These are phyloP conservation scores for Avena sativa DNA, from an alignment of 176 grass and related monocot genomes.

Conservation along the genomic window DNA sequence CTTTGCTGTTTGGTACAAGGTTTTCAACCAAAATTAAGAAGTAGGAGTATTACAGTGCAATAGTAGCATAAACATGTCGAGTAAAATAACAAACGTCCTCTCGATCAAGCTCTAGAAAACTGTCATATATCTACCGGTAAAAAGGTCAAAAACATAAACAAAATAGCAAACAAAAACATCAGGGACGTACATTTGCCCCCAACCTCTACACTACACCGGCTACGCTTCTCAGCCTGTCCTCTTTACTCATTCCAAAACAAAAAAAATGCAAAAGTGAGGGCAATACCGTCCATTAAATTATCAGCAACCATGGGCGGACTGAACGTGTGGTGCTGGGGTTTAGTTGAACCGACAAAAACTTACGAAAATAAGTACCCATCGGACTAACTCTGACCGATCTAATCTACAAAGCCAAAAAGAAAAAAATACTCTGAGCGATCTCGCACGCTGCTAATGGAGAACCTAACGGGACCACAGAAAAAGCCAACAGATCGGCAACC, in stretches of 20 bases:
- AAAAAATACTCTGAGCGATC: background rate
- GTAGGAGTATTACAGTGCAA: too few species aligned
- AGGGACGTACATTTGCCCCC: too few species aligned
- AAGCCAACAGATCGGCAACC: background rate
- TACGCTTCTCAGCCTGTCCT: background rate
- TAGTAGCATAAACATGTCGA: too few species aligned
- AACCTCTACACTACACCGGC: background rate
- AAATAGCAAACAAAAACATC: too few species aligned
- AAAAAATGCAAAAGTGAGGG: background rate
- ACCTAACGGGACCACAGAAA: background rate
- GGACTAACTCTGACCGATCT: background rate
- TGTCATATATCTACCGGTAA: too few species aligned
- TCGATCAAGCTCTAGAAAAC: too few species aligned
- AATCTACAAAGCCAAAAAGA: background rate
- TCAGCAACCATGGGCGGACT: background rate
- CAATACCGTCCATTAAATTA: background rate
- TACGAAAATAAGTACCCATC: too few species aligned
- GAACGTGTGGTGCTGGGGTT: background rate
- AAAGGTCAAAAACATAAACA: too few species aligned
- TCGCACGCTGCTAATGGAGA: background rate
- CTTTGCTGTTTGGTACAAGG: background rate
- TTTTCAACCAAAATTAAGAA: background rate
- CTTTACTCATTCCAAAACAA: background rate
- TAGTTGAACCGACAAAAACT: background rate
- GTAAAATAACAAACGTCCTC: too few species aligned